Conservation (phyloP, 116 monocot species). For the Iris pallida region DNA sequence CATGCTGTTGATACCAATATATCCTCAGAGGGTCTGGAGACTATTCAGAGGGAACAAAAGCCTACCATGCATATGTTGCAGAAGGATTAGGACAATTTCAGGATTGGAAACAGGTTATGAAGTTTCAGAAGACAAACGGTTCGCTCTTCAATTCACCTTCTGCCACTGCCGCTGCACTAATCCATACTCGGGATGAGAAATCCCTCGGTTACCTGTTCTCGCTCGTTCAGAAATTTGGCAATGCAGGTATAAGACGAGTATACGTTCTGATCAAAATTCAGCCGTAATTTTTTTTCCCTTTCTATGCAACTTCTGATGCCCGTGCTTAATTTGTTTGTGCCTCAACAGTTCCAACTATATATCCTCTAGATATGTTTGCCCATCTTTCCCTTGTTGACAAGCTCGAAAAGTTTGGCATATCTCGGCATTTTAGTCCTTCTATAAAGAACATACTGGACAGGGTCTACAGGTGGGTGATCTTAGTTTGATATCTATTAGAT, state of each 20-base stretch:
- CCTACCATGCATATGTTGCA: constrained; percentile 32
- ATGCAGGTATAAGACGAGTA: too few relatives aligned
- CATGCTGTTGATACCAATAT: too few relatives aligned
- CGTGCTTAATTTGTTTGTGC: constrained; percentile 5
- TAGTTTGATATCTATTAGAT: background rate
- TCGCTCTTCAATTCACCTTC: constrained; percentile 35
- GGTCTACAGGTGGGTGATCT: constrained; percentile 28
- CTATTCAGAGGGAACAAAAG: too few relatives aligned
- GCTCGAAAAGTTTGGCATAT: too few relatives aligned
- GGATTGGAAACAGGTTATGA: constrained; percentile 25
- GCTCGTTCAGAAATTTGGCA: too few relatives aligned
- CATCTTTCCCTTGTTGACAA: constrained; percentile 27
- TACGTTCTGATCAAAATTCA: too few relatives aligned
- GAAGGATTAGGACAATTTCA: constrained; percentile 26
- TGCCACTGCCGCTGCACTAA: constrained; percentile 27
- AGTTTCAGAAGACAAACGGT: constrained; percentile 33
- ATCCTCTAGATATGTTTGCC: constrained; percentile 20
- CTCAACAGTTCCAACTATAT: constrained; percentile 27
- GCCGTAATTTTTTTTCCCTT: constrained; percentile 5
- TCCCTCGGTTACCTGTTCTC: background rate
- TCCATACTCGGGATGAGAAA: constrained; percentile 12
- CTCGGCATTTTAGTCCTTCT: constrained; percentile 14
- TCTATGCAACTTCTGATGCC: too few relatives aligned
- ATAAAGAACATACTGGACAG: constrained; percentile 30
- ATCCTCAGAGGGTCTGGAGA: constrained; percentile 24